Evolutionary conservation across 2,329 filamentous ascomycete species (phyloP), one percentile per base, ranked within the genome.

Genomic region (Fusarium pininemorale): DNA sequence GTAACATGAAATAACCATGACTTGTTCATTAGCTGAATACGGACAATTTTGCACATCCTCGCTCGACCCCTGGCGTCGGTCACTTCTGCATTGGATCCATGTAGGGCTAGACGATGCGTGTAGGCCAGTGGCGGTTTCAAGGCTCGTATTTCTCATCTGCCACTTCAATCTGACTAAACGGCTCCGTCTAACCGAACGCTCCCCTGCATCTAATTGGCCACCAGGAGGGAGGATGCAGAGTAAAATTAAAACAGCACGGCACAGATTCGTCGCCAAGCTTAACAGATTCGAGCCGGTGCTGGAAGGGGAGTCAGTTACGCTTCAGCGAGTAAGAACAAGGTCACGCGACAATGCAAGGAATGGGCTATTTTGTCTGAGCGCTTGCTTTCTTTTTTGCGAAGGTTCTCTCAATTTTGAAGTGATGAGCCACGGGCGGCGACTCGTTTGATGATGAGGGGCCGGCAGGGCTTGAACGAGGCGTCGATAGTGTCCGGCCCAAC

Each of bases 41-140:
- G 47, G 65, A 13, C n/a, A n/a, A 41, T 48, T 47, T 26, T 26
- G 18, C 53, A 24, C 30, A 20, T 58, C n/a, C 14, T 38, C 35
- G 14, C 14, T 38, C 35, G 14, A 50, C 57, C 51, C 67, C 67
- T 65, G 26, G 30, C 32, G 24, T 32, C 48, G 66, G 66, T 44
- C 37, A 30, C 53, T 69, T 69, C 63, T 69, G 30, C 35, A 30
- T 63, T 55, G 48, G 51, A 51, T 55, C 30, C 32, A 22, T 59
- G 45, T 57, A 64, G 37, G 66, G 51, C 60, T 70, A 70, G 66
- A 53, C 35, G 59, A 45, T 24, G 48, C n/a, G 50, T 37, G 48
- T 32, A 24, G 51, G 45, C 16, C 45, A 69, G 65, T 70, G 67
- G 66, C 66, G 51, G 67, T 65, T 70, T 70, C 66, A 66, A 65